Evolutionary conservation across 1,139 yeast genomes (phyloP), one percentile per base, ranked within the genome.

Genomic region (Blastobotrys arbuscula): DNA sequence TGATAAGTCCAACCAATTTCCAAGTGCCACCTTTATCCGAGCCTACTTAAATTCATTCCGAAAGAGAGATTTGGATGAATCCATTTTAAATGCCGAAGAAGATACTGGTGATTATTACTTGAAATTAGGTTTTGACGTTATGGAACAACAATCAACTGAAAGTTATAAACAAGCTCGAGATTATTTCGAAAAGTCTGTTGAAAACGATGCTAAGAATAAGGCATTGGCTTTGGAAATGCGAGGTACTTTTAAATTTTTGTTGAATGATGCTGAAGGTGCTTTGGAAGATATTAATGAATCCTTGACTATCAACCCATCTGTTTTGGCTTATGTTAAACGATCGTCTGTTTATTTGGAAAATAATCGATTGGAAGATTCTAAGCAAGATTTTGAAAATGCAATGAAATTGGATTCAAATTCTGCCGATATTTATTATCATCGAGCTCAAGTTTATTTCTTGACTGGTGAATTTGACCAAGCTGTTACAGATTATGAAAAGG

Each of bases 401-500:
- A 75, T 82, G 56, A 73, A 75, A 53, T 66, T 85, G 58, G 83
- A 86, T 62, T 81, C 92, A 43, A 70, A 78, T 33, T 79, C 82
- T 64, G 80, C 95, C 35, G 96, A 94, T 65, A 79, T 85, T 57
- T 87, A 81, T 73, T 92, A 92, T 74, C 98, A 94, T 72, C 82
- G 86, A 64, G 98, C 96, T 58, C 99, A 94, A 77, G 77, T 90
- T 65, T 78, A 77, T 66, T 92, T 90, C 71, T 75, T 92, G 60
- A 80, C 87, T 54, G 84, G 83, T 55, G 86, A 88, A 58, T 79
- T 85, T 62, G 71, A 72, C 41, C 76, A 81, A 55, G 97, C 98
- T 39, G 78, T 82, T 62, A 72, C 70, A 45, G 81, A 86, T 68
- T 94, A 89, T 66, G 78, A 78, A 61, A 83, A 82, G 69, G 85